Base-by-base conservation (phyloP, 2,329 filamentous ascomycete genomes). In the Talaromyces islandicus region DNA sequence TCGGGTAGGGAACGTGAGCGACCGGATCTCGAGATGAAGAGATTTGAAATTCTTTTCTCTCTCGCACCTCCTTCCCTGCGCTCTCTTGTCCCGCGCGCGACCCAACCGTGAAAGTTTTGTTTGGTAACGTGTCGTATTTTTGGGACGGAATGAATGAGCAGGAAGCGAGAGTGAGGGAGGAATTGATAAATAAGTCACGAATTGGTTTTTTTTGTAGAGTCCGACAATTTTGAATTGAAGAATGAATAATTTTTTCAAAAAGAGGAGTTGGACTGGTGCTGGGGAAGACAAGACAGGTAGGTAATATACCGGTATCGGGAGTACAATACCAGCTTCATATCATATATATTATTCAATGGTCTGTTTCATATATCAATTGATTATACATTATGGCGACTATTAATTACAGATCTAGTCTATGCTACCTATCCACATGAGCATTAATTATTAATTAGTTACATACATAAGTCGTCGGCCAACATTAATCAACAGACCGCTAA, bases 401-500 rank as follows among this genome's bases (percentile, higher is more conserved):
- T 27, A 27, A 27, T 27, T 35, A 35, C 32, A 35, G 6, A 27
- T 27, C 25, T 14, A 10, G 32, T 35, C 32, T 35, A 35, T 50
- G 11, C 12, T 50, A 50, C 25, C 12, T 50, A 50, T 50, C n/a
- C 43, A 50, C 19, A 48, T 48, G 19, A 25, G 9, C 29, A 54
- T 54, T 54, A 21, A 21, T 17, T 38, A 38, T n/a, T 38, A 38
- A n/a, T 27, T 27, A 27, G 3, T 27, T 38, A 35, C 12, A 35
- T 55, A 38, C 29, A 55, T 41, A 32, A 50, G 4, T 50, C 43
- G 48, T 52, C 21, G 25, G 7, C 12, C 30, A n/a, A n/a, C n/a
- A n/a, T n/a, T n/a, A 24, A 35, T 12, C 27, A 35, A 27, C 27
- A 35, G 3, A 24, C n/a, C 17, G 4, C 27, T 53, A 91, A 73